Base-by-base conservation (phyloP, 345 rosid genomes). In the Excoecaria agallocha region DNA sequence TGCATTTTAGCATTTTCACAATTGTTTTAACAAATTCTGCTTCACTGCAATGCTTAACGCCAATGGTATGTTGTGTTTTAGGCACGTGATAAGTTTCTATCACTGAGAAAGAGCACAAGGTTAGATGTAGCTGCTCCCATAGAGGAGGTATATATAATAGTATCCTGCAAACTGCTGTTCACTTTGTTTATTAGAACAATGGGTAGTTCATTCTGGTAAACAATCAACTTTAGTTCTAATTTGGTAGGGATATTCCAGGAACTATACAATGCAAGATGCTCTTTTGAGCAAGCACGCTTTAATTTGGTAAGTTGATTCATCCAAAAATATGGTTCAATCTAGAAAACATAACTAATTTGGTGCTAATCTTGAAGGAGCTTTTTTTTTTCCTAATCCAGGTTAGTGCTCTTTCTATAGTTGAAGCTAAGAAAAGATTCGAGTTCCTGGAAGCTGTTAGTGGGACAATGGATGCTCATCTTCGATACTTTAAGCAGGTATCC, bases 31-130 rank as follows among this genome's bases (percentile, higher is more conserved):
- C 22, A 22, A 49, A n/a, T 58, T 65, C 22, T 77, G 56, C 70
- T 70, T 62, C 6, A 51, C 20, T 46, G 37, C 66, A 68, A 63
- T 54, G 68, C 66, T 64, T 66, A 65, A 72, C 82, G 74, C 56
- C 20, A 38, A 43, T 67, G n/a, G 16, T 20, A 64, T 71, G 69
- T 74, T 69, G 61, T 55, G 50, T 45, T 54, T 76, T 82, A 91
- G 96, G 93, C 96, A 61, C 86, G 96, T 62, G 96, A 91, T 74
- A 91, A 91, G 79, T 87, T 81, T 85, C 82, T 91, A 52, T 89
- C 96, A n/a, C 69, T 91, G 83, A 87, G 85, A 79, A 91, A 91
- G 84, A 89, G 90, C 79, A 86, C 96, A 30, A 83, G 88, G 82
- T 70, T 82, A 78, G 93, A 91, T 77, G 80, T 89, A 62, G 89